Base-by-base conservation (phyloP, 495 filamentous ascomycete genomes). In the Amphirosellinia nigrospora region DNA sequence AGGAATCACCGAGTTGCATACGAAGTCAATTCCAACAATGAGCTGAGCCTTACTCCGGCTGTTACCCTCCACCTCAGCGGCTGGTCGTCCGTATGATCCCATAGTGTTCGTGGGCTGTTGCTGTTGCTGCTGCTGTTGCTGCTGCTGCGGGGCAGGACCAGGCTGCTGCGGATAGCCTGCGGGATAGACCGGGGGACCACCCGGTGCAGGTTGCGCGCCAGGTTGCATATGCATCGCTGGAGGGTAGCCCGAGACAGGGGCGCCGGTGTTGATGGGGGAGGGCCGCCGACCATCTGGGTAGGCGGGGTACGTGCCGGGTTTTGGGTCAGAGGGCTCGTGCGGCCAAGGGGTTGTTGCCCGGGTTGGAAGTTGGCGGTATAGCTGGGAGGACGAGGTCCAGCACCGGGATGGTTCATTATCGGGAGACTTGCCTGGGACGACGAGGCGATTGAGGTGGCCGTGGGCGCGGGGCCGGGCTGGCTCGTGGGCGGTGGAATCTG, bases 41-140 rank as follows among this genome's bases (percentile, higher is more conserved):
- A 93, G 82, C 83, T 93, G 91, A 26, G 91, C 89, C 79, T 92
- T 93, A 77, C 88, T 92, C 75, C 93, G 87, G 74, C 92, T 93
- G 65, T 89, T 91, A 34, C 92, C 94, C 73, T 97, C 94, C 30
- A 97, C 92, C 79, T 98, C 96, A 43, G 90, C 91, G 64, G 88
- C 88, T 36, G 76, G 76, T 50, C 76, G 72, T 8, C 76, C 76
- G 58, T 78, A 78, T 23, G 74, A 83, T 70, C 53, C 76, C 72
- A 66, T 78, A 61, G 65, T 78, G 50, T 80, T 79, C 1, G 78
- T 78, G 28, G 75, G 71, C 28, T 82, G 79, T 77, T 63, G 67
- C 60, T 69, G 67, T 5, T 74, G 71, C 30, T 82, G 79, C 78
- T 63, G 67, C 60, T 69, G 67, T 5, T 74, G 71, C 30, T 82